phyloP scores from a whole-genome alignment of 208 protist species.

The Wallacemonas sp. region DNA sequence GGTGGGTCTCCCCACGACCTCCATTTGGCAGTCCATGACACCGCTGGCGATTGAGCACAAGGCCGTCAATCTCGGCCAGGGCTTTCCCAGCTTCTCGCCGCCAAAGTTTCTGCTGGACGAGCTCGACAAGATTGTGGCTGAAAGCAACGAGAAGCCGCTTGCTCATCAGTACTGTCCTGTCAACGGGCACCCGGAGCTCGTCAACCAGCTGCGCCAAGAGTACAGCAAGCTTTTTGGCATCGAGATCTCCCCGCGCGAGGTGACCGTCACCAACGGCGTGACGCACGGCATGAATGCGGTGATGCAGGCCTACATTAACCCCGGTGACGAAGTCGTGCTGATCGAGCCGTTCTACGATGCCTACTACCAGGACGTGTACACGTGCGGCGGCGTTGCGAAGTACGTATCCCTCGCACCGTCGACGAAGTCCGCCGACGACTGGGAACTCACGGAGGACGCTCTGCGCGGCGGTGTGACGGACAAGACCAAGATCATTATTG shows the following conservation, averaged over 20 bases:
- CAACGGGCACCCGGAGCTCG: conserved; percentile 65
- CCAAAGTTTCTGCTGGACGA: conserved; percentile 73
- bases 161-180: conserved; percentile 84
- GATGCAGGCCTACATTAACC: conserved; percentile 80
- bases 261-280: conserved; percentile 81
- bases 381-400: conserved; percentile 65
- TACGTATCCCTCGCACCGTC: conserved; percentile 74
- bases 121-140: conserved; percentile 30
- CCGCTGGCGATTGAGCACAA: conserved; percentile 83
- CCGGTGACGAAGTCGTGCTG: conserved; percentile 91
- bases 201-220: conserved; percentile 43
- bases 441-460: conserved; percentile 51
- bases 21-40: conserved; percentile 85
- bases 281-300: conserved; percentile 78
- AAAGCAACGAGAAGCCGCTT: conserved; percentile 34
- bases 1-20: conserved; percentile 24
- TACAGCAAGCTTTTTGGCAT: conserved; percentile 63
- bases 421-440: conserved; percentile 34
- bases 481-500: conserved; percentile 80
- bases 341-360: conserved; percentile 94
- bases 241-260: conserved; percentile 51
- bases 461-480: conserved; percentile 59
- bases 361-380: conserved; percentile 65
- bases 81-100: conserved; percentile 86
- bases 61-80: conserved; percentile 91